A percentile compares a stretch with the other conserved stretches of the same genome.
Evolutionary conservation across 768 basidiomycete species (phyloP).

Genomic region (Suillus plorans): DNA sequence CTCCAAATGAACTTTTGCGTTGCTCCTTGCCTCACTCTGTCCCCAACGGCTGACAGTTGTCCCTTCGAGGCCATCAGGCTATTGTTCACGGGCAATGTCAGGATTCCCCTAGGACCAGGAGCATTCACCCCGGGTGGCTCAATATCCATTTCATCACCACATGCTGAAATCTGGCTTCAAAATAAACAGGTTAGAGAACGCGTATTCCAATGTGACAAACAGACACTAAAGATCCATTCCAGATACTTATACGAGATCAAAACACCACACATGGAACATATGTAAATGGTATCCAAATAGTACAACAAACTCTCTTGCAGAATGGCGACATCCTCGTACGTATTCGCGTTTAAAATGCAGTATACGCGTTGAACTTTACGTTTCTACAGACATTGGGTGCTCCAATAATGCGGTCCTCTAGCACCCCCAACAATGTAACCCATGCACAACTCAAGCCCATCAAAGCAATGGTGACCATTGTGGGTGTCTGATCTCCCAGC

Average conservation of each 20-base stretch:
- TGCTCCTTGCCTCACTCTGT: constrained; percentile 33
- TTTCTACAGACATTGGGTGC: constrained; percentile 40
- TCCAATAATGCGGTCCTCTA: constrained; percentile 36
- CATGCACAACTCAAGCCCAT: constrained; percentile 48
- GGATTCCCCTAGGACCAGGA: constrained; percentile 34
- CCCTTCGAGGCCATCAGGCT: constrained; percentile 39
- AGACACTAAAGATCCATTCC: constrained; percentile 12
- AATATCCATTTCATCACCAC: constrained; percentile 41
- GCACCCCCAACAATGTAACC: constrained; percentile 38
- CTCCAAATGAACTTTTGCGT: constrained; percentile 24
- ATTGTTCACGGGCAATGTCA: constrained; percentile 28
- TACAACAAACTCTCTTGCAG: constrained; percentile 35
- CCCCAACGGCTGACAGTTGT: constrained; percentile 36
- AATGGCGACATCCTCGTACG: constrained; percentile 46
- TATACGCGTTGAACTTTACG: constrained; percentile 11
- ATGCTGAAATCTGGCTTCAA: constrained; percentile 49
- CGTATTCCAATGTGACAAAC: background rate
- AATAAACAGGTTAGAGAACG: constrained; percentile 37
- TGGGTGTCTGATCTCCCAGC: constrained; percentile 26
- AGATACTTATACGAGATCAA: constrained; percentile 50
- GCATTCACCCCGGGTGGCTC: constrained; percentile 30
- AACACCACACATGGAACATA: constrained; percentile 48
- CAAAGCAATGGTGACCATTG: constrained; percentile 39
- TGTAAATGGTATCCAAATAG: constrained; percentile 44
- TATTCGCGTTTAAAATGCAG: constrained; percentile 6